Percentiles rank a stretch among this genome's conserved stretches.
phyloP scores from a whole-genome alignment of 2,329 filamentous ascomycete genomes.

The Helotiales sp. region DNA sequence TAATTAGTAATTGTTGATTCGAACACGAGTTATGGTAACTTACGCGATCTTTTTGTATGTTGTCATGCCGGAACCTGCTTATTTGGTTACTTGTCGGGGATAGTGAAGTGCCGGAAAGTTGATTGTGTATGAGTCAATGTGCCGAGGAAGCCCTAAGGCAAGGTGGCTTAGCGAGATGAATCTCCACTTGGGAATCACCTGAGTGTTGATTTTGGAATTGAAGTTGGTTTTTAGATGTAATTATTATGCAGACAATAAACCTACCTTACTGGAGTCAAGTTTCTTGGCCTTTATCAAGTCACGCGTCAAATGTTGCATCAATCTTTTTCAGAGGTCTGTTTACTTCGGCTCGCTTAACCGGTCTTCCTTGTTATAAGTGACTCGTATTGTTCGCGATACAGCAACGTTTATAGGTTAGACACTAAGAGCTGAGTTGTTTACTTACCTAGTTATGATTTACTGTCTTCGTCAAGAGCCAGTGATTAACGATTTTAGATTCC shows the following conservation, averaged over 20 bases:
- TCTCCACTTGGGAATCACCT: neutral
- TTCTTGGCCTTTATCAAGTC: no score
- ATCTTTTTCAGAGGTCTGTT: no score
- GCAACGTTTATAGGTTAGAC: no score
- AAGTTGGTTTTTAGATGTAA: neutral
- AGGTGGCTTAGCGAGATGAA: conserved; percentile 2
- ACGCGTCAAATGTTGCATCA: no score
- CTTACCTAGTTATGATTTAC: no score
- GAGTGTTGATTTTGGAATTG: neutral
- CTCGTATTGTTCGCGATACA: no score
- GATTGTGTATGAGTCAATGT: neutral
- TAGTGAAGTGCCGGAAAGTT: neutral
- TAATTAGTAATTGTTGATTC: neutral
- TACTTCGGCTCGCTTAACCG: neutral
- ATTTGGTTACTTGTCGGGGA: neutral
- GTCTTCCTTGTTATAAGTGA: no score
- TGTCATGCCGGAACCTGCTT: neutral
- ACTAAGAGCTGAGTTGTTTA: no score
- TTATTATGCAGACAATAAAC: no score
- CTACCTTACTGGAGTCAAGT: no score
- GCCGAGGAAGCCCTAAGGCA: neutral
- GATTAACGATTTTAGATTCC: no score
- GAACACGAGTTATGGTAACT: neutral
- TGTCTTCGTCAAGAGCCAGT: no score
- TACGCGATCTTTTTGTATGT: neutral